A percentile compares a stretch with the other conserved stretches of the same genome.
These are phyloP conservation scores for Raphanus hybrid DNA, from an alignment of 441 rosid genomes.

Conservation along the genomic window DNA sequence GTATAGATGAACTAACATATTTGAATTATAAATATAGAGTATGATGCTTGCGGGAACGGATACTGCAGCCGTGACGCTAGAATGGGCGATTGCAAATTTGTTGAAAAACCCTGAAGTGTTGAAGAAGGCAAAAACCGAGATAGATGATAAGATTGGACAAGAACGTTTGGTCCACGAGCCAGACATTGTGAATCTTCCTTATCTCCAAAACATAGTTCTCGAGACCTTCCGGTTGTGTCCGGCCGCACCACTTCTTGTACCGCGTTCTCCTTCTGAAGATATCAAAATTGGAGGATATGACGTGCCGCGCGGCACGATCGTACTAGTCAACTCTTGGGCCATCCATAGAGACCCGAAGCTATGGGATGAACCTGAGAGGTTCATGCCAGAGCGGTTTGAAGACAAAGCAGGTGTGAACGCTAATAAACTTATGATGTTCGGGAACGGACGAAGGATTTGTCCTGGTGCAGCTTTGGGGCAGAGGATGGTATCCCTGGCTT, in stretches of 20 bases:
- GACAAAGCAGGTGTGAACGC: conserved; percentile 18
- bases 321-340: conserved; percentile 62
- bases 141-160: conserved; percentile 50
- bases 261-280: conserved; percentile 52
- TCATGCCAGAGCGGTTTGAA: conserved; percentile 59
- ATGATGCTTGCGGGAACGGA: conserved; percentile 52
- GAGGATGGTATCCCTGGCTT: conserved; percentile 44
- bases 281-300: conserved; percentile 49
- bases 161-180: conserved; percentile 50
- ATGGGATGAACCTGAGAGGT: conserved; percentile 52
- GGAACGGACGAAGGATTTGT: conserved; percentile 60
- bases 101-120: conserved; percentile 48
- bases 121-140: conserved; percentile 51
- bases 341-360: conserved; percentile 57
- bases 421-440: conserved; percentile 46
- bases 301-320: conserved; percentile 52
- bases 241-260: conserved; percentile 55
- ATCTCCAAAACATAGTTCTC: conserved; percentile 48
- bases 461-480: conserved; percentile 56
- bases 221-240: conserved; percentile 61
- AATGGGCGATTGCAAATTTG: conserved; percentile 60
- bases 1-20: neutral
- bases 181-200: conserved; percentile 48
- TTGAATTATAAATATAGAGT: conserved; percentile 30
- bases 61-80: conserved; percentile 50